Evolutionary conservation across 1,284 basidiomycete genomes (phyloP), one percentile per base, ranked within the genome.

Genomic region (Microbotryum scabiosae): DNA sequence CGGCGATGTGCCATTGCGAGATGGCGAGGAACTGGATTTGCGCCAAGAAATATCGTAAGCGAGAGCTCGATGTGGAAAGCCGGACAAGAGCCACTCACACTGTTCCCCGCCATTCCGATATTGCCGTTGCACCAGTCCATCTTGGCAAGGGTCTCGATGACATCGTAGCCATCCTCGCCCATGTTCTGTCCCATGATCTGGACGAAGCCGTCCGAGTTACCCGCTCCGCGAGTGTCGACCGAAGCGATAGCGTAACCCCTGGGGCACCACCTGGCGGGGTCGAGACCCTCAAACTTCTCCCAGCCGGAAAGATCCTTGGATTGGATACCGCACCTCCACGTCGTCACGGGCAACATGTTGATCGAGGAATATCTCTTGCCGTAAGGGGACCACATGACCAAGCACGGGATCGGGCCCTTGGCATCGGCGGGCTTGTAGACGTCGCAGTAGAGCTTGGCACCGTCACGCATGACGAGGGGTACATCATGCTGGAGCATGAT

Each of bases 221-320:
- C 64, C 6, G 48, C 26, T 14, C 70, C 70, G 26, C 70, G 63
- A 7, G 62, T 59, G 51, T 71, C 70, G 45, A 71, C 62, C 45
- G 67, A 70, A 46, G 70, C 60, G 21, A 72, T 59, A 3, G 70
- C 71, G 48, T 72, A 73, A 0, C 72, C 71, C 8, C 67, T 53
- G 7, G 66, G 55, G 25, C 61, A 59, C 64, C 64, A 71, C 28
- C 63, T 58, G 16, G 71, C 71, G 21, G 72, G 71, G 62, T 87
- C 76, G 51, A 70, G 30, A 30, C 30, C 30, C 26, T 73, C 70
- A 36, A 68, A 71, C 48, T 71, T 69, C 47, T 72, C 63, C 45
- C 66, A 63, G 8, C 72, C 72, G 23, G 61, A 60, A 21, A 68
- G 41, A 41, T 60, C 58, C 21, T 21, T 21, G 12, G 20, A 48